phyloP scores from a whole-genome alignment of 176 grass and related monocot species.

The Oryza brachyantha region DNA sequence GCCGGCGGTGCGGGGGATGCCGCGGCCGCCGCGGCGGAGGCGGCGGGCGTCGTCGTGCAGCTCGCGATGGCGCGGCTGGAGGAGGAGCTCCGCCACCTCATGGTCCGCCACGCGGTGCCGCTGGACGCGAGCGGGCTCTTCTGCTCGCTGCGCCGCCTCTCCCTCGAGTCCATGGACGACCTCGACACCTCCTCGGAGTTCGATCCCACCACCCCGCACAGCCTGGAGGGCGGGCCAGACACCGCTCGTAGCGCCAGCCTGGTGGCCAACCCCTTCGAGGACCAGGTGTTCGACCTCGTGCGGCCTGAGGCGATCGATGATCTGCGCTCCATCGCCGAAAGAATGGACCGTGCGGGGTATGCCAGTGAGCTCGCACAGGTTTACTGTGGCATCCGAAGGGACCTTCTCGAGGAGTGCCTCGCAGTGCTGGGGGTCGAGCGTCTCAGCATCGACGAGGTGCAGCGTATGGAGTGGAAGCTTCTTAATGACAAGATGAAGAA shows the following conservation, averaged over 20 bases:
- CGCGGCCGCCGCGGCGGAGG: neutral
- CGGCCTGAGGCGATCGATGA: slow-evolving; percentile 56
- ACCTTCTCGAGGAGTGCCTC: slow-evolving; percentile 85
- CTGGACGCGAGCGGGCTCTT: slow-evolving; percentile 68
- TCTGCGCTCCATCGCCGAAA: slow-evolving; percentile 54
- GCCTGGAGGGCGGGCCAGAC: slow-evolving; percentile 41
- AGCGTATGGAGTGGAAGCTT: slow-evolving; percentile 72
- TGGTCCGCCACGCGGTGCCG: slow-evolving; percentile 74
- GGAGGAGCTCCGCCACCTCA: slow-evolving; percentile 82
- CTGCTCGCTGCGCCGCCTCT: slow-evolving; percentile 87
- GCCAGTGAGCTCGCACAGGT: slow-evolving; percentile 68
- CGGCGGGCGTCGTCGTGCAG: slow-evolving; percentile 61
- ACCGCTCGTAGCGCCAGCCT: slow-evolving; percentile 50
- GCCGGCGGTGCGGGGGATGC: neutral
- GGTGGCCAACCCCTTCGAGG: slow-evolving; percentile 49
- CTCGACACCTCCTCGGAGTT: slow-evolving; percentile 83
- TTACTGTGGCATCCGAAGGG: slow-evolving; percentile 67
- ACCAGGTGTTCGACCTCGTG: slow-evolving; percentile 69
- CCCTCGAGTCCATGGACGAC: slow-evolving; percentile 74
- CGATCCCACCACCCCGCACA: slow-evolving; percentile 55
- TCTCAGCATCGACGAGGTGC: slow-evolving; percentile 96
- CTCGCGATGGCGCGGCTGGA: slow-evolving; percentile 84
- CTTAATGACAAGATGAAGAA: slow-evolving; percentile 98
- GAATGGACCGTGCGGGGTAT: slow-evolving; percentile 74
- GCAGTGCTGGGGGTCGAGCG: slow-evolving; percentile 68